Base-by-base conservation (phyloP, 208 protist genomes). In the Leptomonas seymouri region DNA sequence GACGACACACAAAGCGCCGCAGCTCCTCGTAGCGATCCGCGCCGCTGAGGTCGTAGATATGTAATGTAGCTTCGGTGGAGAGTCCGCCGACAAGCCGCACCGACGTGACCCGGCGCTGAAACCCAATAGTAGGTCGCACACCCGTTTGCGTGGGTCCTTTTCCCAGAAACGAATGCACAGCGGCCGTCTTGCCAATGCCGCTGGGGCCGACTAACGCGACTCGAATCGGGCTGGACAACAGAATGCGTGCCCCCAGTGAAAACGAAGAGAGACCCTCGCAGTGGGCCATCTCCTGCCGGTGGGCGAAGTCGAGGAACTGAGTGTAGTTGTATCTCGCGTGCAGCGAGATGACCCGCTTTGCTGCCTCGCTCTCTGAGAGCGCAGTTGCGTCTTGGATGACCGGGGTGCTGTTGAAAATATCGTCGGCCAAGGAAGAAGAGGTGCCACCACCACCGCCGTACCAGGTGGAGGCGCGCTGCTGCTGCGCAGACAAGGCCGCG, bases 271-370 rank as follows among this genome's bases (percentile, higher is more conserved):
- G 67, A 11, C 87, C 90, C 42, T 92, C 80, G 44, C 90, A 91
- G 23, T 84, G 78, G 18, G 86, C 84, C 84, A 91, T 85, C 75
- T 96, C 87, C 55, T 86, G 77, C 30, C 88, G 78, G 1, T 85
- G 76, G 6, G 85, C 78, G 76, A 93, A 96, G 62, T 96, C 87
- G 21, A 96, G 76, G 55, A 96, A 96, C 75, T 96, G 90, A 0
- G 90, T 93, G 74, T 85, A 96, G 76, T 89, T 96, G 75, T 96
- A 96, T 30, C 90, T 76, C 41, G 90, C 84, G 71, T 96, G 84
- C 15, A 93, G 76, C 9, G 90, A 96, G 61, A 96, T 93, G 65
- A 89, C 86, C 3, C 84, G 84, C 75, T 89, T 92, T 9, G 83
- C 76, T 23, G 87, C 83, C 70, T 91, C 86, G 53, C 77, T 85